Percentiles rank a stretch among this genome's conserved stretches.
These are phyloP conservation scores for Paramecium primaurelia DNA, from an alignment of 73 alveolate species.

Conservation along the genomic window DNA sequence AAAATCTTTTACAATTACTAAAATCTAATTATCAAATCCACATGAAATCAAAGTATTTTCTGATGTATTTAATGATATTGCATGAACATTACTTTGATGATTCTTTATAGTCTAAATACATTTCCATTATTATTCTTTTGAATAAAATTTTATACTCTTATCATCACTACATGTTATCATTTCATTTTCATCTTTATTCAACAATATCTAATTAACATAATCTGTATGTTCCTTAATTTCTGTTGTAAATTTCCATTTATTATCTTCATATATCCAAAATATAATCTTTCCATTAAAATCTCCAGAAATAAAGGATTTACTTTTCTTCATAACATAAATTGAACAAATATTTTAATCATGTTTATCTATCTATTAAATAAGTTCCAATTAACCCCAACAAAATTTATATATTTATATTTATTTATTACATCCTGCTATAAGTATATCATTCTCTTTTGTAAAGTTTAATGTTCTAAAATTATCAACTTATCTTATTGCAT, in stretches of 20 bases:
- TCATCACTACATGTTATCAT: background rate
- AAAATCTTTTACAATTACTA: background rate
- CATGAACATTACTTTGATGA: background rate
- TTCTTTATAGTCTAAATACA: background rate
- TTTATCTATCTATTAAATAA: background rate
- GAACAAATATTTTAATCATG: background rate
- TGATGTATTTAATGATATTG: background rate
- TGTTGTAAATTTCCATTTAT: background rate
- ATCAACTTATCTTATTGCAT: background rate
- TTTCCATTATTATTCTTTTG: background rate
- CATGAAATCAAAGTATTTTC: background rate
- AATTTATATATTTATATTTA: background rate
- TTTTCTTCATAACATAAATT: background rate
- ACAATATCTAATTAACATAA: background rate
- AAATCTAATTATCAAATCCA: background rate
- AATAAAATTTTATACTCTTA: background rate
- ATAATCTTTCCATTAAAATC: background rate
- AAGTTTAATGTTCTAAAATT: background rate
- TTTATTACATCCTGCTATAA: background rate
- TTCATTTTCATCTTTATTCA: background rate
- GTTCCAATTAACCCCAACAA: background rate
- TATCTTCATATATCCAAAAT: background rate
- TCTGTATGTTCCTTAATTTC: background rate
- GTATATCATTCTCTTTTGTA: background rate
- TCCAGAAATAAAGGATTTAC: background rate